phyloP scores from a whole-genome alignment of 1,284 basidiomycete species.

The Xanthoconium separans region DNA sequence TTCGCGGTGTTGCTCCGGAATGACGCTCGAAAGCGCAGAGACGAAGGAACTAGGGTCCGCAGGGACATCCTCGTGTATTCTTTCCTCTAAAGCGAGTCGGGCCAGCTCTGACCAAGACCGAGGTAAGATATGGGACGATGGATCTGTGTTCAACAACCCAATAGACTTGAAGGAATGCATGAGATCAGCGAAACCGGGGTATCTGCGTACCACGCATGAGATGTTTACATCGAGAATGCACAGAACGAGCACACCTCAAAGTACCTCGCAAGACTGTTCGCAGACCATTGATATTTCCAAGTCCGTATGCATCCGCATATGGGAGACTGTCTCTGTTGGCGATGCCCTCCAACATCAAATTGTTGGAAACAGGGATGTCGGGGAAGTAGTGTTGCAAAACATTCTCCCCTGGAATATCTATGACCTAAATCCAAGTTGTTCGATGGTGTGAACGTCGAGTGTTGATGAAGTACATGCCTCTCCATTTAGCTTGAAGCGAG shows the following conservation, averaged over 20 bases:
- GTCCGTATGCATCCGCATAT: conserved; percentile 74
- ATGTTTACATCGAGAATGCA: neutral
- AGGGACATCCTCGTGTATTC: conserved; percentile 29
- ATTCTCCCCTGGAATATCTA: conserved; percentile 51
- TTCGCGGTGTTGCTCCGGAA: conserved; percentile 36
- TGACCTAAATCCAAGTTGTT: conserved; percentile 36
- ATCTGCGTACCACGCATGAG: conserved; percentile 45
- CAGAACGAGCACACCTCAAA: conserved; percentile 53
- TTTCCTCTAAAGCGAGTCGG: conserved; percentile 35
- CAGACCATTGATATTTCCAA: conserved; percentile 50
- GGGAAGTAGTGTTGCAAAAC: conserved; percentile 64
- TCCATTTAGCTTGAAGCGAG: conserved; percentile 64
- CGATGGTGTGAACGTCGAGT: neutral
- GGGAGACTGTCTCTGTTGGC: conserved; percentile 86
- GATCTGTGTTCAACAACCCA: conserved; percentile 62
- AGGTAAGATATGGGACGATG: conserved; percentile 36
- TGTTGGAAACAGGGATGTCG: conserved; percentile 63
- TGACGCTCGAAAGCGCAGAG: conserved; percentile 41
- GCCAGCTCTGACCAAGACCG: conserved; percentile 48
- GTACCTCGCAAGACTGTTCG: conserved; percentile 85
- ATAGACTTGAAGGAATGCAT: conserved; percentile 75
- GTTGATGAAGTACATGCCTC: conserved; percentile 40
- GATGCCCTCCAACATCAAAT: conserved; percentile 80
- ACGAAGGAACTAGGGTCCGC: conserved; percentile 35
- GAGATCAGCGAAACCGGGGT: conserved; percentile 81